Conservation (phyloP, 768 basidiomycete genomes). For the Hypholoma fasciculare region DNA sequence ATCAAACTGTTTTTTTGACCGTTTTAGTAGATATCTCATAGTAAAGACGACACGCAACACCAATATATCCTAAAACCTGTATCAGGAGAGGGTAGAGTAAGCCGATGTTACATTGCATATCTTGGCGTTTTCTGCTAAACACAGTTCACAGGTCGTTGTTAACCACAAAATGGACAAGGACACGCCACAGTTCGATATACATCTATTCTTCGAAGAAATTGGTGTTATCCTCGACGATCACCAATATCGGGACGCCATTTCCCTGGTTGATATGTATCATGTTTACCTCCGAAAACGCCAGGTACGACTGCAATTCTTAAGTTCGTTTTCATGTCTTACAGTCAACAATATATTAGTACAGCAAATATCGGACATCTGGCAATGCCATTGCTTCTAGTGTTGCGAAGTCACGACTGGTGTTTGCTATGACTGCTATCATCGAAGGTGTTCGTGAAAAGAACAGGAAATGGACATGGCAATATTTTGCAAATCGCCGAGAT, state of each 20-base stretch:
- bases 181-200: slow-evolving; percentile 84
- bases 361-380: slow-evolving; percentile 72
- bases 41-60: slow-evolving; percentile 59
- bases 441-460: slow-evolving; percentile 82
- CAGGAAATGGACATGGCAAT: slow-evolving; percentile 88
- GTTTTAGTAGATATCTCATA: slow-evolving; percentile 40
- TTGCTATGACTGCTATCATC: slow-evolving; percentile 78
- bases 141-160: slow-evolving; percentile 62
- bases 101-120: slow-evolving; percentile 20
- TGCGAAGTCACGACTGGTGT: slow-evolving; percentile 70
- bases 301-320: slow-evolving; percentile 37
- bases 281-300: slow-evolving; percentile 86
- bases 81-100: slow-evolving; percentile 88
- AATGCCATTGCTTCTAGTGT: slow-evolving; percentile 58
- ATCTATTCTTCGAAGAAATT: slow-evolving; percentile 90
- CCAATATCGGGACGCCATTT: slow-evolving; percentile 93
- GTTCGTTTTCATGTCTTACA: slow-evolving; percentile 11
- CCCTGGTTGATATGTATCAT: slow-evolving; percentile 94
- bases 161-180: slow-evolving; percentile 74
- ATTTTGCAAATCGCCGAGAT: slow-evolving; percentile 86
- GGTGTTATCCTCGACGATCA: slow-evolving; percentile 89
- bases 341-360: slow-evolving; percentile 57
- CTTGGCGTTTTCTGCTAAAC: background rate
- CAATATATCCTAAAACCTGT: slow-evolving; percentile 97
- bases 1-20: background rate